These are phyloP conservation scores for Plasmodium reichenowi DNA, from an alignment of 169 alveolate species.

Conservation along the genomic window DNA sequence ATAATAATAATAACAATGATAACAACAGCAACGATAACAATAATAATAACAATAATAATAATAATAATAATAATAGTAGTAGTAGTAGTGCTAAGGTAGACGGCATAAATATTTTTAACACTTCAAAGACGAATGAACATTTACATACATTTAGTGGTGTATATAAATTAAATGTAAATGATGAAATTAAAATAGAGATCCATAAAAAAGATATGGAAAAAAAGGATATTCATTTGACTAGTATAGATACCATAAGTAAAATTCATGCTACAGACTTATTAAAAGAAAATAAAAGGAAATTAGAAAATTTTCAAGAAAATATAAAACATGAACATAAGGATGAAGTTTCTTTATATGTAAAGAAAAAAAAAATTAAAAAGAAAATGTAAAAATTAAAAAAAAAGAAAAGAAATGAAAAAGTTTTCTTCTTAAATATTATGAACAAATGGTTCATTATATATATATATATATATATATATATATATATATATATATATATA, in stretches of 20 bases:
- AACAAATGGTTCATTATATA: neutral
- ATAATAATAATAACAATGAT: neutral
- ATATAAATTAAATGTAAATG: neutral
- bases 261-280: neutral
- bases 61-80: neutral
- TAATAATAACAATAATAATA: neutral
- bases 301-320: slow-evolving; percentile 23
- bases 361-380: slow-evolving; percentile 23
- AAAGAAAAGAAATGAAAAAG: neutral
- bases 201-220: neutral
- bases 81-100: neutral
- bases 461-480: neutral
- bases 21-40: too few relatives aligned
- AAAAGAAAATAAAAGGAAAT: slow-evolving; percentile 30
- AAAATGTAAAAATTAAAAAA: slow-evolving; percentile 7
- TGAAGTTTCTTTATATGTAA: slow-evolving; percentile 16
- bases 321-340: slow-evolving; percentile 41
- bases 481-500: neutral
- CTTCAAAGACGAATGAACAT: neutral
- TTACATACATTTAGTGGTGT: neutral
- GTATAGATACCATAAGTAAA: neutral
- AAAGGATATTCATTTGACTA: too few relatives aligned
- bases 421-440: neutral
- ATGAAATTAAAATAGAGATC: neutral
- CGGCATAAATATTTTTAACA: neutral